Percentiles rank a stretch among this genome's conserved stretches.
These are phyloP conservation scores for Metschnikowia lunata DNA, from an alignment of 805 yeast genomes.

Conservation along the genomic window DNA sequence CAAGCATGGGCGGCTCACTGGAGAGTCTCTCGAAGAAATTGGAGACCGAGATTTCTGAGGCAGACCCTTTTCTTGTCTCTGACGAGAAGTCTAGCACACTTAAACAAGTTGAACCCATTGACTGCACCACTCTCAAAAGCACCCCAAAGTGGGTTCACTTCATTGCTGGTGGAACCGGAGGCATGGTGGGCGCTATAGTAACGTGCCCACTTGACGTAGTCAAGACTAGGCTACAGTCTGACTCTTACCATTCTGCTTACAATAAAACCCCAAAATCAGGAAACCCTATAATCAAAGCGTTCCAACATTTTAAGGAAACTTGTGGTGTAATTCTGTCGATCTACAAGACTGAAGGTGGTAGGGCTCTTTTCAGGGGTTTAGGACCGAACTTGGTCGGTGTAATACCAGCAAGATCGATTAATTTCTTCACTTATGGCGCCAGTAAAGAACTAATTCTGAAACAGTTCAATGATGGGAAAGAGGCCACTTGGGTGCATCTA, in stretches of 20 bases:
- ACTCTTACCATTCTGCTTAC: conserved; percentile 63
- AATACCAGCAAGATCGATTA: conserved; percentile 95
- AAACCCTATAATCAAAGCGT: conserved; percentile 41
- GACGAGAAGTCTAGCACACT: conserved; percentile 65
- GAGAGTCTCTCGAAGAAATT: conserved; percentile 21
- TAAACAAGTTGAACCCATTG: conserved; percentile 35
- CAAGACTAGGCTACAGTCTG: conserved; percentile 91
- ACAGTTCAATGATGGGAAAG: conserved; percentile 67
- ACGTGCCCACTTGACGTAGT: conserved; percentile 97
- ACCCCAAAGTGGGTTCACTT: conserved; percentile 62
- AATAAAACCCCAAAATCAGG: conserved; percentile 40
- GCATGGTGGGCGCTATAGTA: conserved; percentile 94
- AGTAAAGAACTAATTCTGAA: conserved; percentile 72
- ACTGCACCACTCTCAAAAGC: conserved; percentile 10
- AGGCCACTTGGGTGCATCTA: conserved; percentile 81
- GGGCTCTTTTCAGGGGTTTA: conserved; percentile 87
- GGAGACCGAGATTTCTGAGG: conserved; percentile 53
- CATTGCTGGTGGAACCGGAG: conserved; percentile 92
- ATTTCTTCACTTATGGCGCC: conserved; percentile 95
- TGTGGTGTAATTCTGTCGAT: conserved; percentile 65
- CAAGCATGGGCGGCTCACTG: conserved; percentile 6
- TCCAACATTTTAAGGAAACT: conserved; percentile 79
- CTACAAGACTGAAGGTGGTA: conserved; percentile 71
- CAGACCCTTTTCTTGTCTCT: conserved; percentile 59
- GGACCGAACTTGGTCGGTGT: conserved; percentile 98